Base-by-base conservation (phyloP, 805 yeast genomes). In the Wickerhamiella hasegawae region DNA sequence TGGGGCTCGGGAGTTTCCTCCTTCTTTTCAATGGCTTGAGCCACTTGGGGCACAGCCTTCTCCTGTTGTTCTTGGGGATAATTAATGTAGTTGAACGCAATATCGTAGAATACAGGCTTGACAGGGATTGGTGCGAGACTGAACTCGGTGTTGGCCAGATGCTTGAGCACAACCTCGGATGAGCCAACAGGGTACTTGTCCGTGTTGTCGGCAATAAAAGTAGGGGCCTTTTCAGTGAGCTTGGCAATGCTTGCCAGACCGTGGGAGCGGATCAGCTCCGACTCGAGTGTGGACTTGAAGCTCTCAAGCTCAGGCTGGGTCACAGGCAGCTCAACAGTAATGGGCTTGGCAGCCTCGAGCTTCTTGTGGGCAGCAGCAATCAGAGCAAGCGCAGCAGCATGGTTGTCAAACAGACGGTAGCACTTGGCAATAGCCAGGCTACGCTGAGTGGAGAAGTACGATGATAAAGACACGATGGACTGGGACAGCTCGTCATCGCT, bases 71-170 rank as follows among this genome's bases (percentile, higher is more conserved):
- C 17, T 6, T 30, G 18, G 3, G 34, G 30, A 18, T 31, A 35
- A 4, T 25, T 20, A 18, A 85, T 68, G 50, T 80, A 84, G 53
- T 84, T 85, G 62, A 65, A 85, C 0, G 93, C 97, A 44, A 82
- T 63, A 53, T 87, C 98, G 48, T 83, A 90, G 48, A 85, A 68
- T 8, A 84, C 93, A 0, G 98, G 95, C 57, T 90, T 87, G 38
- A 76, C 70, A 35, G 73, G 66, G 1, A 80, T 71, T 1, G 92
- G 79, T 42, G 58, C 60, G 28, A 83, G 33, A n/a, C 47, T 44
- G 10, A 54, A 48, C 3, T 52, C 47, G 15, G 59, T 40, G 34
- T 57, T 53, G 10, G 52, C 64, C 16, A 58, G 40, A 5, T 46
- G 34, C 15, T 37, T 34, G 15, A 50, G 37, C 5, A 53, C 42